A percentile compares a stretch with the other conserved stretches of the same genome.
Evolutionary conservation across 2,329 filamentous ascomycete genomes (phyloP).

Genomic region (Penicillium janthinellum): DNA sequence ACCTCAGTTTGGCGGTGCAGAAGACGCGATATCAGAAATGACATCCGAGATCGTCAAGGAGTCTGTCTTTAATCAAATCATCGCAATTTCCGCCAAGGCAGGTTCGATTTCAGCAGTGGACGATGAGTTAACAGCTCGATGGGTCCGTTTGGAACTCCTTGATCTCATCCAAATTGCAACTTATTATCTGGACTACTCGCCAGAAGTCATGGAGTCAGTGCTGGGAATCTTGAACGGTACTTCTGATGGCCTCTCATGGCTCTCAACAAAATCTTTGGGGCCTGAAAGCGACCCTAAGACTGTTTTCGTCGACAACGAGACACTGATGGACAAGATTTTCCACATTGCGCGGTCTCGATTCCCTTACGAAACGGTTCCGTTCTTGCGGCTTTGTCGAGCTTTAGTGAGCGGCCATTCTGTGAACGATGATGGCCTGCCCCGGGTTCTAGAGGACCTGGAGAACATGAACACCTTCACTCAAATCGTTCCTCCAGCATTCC

Average conservation of each 20-base stretch:
- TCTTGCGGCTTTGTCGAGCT: conserved; percentile 70
- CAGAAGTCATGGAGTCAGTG: conserved; percentile 68
- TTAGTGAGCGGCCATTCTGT: conserved; percentile 55
- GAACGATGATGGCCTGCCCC: conserved; percentile 51
- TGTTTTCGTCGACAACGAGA: conserved; percentile 59
- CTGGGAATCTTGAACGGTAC: conserved; percentile 63
- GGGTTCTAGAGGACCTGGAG: conserved; percentile 66
- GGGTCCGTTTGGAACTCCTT: conserved; percentile 66
- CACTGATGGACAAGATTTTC: conserved; percentile 62
- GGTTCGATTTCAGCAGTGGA: conserved; percentile 52
- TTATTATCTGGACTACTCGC: conserved; percentile 69
- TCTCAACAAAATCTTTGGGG: conserved; percentile 18
- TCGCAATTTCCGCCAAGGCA: conserved; percentile 47
- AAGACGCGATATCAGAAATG: conserved; percentile 52
- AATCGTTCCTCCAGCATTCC: conserved; percentile 69
- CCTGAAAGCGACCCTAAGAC: conserved; percentile 44
- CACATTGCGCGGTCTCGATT: conserved; percentile 73
- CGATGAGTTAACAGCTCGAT: conserved; percentile 59
- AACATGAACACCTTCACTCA: conserved; percentile 76
- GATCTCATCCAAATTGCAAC: conserved; percentile 71
- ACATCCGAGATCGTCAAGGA: conserved; percentile 50
- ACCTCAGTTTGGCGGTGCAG: conserved; percentile 38
- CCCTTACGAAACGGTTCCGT: conserved; percentile 81
- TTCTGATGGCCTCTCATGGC: conserved; percentile 22
- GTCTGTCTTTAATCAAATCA: conserved; percentile 53